Percentiles rank a stretch among this genome's conserved stretches.
Conservation (phyloP, 2,329 filamentous ascomycete species). For the Cucurbitaria berberidis region DNA sequence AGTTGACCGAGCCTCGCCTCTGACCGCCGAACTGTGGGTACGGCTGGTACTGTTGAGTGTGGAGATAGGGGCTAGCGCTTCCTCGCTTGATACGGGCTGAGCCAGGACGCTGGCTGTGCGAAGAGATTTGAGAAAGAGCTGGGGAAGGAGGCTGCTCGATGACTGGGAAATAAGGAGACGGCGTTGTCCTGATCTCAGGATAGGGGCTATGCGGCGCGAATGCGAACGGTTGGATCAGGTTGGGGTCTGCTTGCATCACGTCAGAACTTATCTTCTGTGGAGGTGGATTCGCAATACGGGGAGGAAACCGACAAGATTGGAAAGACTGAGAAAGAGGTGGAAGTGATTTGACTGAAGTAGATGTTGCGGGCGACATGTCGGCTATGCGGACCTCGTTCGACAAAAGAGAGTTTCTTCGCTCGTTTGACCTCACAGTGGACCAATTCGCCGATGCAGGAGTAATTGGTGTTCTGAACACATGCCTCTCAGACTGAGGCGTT, state of each 20-base stretch:
- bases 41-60: slow-evolving; percentile 60
- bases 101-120: slow-evolving; percentile 51
- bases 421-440: slow-evolving; percentile 21
- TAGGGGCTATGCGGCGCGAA: slow-evolving; percentile 51
- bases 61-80: slow-evolving; percentile 72
- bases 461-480: slow-evolving; percentile 42
- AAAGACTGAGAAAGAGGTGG: slow-evolving; percentile 25
- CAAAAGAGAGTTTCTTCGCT: slow-evolving; percentile 34
- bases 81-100: slow-evolving; percentile 55
- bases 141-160: slow-evolving; percentile 65
- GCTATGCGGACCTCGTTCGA: slow-evolving; percentile 32
- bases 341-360: slow-evolving; percentile 23
- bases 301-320: slow-evolving; percentile 50
- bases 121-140: slow-evolving; percentile 63
- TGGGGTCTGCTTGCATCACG: slow-evolving; percentile 58
- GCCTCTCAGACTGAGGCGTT: slow-evolving; percentile 14
- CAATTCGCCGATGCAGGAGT: slow-evolving; percentile 51
- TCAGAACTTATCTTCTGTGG: slow-evolving; percentile 15
- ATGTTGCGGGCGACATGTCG: slow-evolving; percentile 15
- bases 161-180: slow-evolving; percentile 51
- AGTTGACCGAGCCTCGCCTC: slow-evolving; percentile 72
- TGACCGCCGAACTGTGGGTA: slow-evolving; percentile 56
- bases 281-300: slow-evolving; percentile 5
- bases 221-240: slow-evolving; percentile 61
- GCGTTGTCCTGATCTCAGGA: slow-evolving; percentile 48